phyloP scores from a whole-genome alignment of 164 flowering plant species.

The Magnolia kwangsiensis region DNA sequence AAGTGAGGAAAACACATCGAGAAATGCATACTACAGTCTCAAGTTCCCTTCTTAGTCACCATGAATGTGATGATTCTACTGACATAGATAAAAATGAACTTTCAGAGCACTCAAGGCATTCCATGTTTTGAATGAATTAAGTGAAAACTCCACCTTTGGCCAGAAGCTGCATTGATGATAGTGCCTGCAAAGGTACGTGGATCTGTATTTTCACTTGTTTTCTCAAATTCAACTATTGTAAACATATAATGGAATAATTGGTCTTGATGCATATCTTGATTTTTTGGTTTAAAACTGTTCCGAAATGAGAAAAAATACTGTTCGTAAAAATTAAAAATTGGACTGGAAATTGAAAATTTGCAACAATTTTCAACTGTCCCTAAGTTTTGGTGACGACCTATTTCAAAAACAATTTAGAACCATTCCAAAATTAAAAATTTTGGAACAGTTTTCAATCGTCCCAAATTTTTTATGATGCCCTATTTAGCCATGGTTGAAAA shows the following conservation, averaged over 20 bases:
- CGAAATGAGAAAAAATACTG: no score
- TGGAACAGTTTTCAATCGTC: no score
- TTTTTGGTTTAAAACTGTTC: no score
- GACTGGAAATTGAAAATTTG: no score
- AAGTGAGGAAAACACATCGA: constrained; percentile 28
- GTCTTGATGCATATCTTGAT: neutral
- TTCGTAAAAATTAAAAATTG: no score
- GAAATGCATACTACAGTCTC: constrained; percentile 21
- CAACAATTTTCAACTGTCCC: no score
- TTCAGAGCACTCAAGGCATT: constrained; percentile 23
- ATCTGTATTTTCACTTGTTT: neutral
- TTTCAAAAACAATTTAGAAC: no score
- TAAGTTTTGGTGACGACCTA: no score
- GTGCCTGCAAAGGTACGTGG: constrained; percentile 36
- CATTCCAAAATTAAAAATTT: no score
- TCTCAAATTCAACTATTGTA: neutral
- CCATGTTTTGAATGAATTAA: constrained; percentile 14
- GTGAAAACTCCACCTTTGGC: constrained; percentile 19
- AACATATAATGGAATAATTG: neutral
- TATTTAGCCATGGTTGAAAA: no score
- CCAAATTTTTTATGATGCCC: no score
- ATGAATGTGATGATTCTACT: constrained; percentile 24
- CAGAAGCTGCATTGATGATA: constrained; percentile 14
- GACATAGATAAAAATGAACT: constrained; percentile 25
- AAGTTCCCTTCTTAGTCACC: constrained; percentile 17